Conservation (phyloP, 2,329 filamentous ascomycete species). For the Achaetomium macrosporum region DNA sequence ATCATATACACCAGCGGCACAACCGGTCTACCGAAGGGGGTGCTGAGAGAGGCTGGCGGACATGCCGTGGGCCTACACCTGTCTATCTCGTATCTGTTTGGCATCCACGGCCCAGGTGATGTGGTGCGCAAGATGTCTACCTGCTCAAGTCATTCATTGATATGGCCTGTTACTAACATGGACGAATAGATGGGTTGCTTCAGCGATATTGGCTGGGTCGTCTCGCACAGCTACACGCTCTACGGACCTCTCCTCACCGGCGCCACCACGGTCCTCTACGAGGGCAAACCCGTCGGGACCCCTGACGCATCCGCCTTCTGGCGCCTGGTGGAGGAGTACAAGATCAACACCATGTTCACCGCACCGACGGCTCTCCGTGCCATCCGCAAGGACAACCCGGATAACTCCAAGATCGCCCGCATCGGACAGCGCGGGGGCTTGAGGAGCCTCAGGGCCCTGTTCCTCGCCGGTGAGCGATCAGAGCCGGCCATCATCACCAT, state of each 20-base stretch:
- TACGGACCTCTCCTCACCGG: slow-evolving; percentile 83
- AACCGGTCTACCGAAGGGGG: slow-evolving; percentile 76
- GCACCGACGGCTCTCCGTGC: slow-evolving; percentile 83
- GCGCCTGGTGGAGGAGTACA: slow-evolving; percentile 78
- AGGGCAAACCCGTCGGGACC: slow-evolving; percentile 90
- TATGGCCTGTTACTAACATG: background rate
- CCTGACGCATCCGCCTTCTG: slow-evolving; percentile 85
- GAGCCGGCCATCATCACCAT: slow-evolving; percentile 79
- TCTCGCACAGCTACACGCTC: slow-evolving; percentile 72
- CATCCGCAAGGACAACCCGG: slow-evolving; percentile 78
- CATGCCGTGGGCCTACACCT: slow-evolving; percentile 81
- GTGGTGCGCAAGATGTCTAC: slow-evolving; percentile 40
- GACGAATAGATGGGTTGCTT: slow-evolving; percentile 31
- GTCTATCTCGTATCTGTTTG: slow-evolving; percentile 77
- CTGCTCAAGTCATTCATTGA: background rate
- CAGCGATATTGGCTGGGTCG: slow-evolving; percentile 84
- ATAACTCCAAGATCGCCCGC: slow-evolving; percentile 58
- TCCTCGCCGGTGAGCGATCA: slow-evolving; percentile 82
- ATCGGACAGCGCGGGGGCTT: slow-evolving; percentile 65
- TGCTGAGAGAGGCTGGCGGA: slow-evolving; percentile 74
- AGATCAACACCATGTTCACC: slow-evolving; percentile 77
- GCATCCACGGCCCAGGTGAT: slow-evolving; percentile 75
- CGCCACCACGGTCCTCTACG: slow-evolving; percentile 80
- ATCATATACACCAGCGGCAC: slow-evolving; percentile 87
- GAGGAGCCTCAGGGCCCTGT: slow-evolving; percentile 66